Evolutionary conservation across 768 basidiomycete genomes (phyloP), one percentile per base, ranked within the genome.

Genomic region (Tulasnella sp.): DNA sequence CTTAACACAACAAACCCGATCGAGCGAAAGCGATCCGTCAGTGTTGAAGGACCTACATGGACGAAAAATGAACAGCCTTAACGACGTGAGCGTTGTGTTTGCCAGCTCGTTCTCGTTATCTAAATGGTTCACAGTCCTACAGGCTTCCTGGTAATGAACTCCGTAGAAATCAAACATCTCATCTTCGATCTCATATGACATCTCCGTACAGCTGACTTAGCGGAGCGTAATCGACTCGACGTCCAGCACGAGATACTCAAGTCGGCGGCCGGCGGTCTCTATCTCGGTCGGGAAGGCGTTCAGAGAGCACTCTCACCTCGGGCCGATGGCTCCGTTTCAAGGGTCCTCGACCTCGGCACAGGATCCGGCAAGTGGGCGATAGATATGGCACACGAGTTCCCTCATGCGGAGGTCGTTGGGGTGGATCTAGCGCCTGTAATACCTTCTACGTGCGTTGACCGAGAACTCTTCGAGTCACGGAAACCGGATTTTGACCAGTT

Each of bases 221-320:
- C 69, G 32, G 77, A 77, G 42, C 77, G 71, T 67, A 26, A 29
- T 55, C 37, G 77, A 32, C 44, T 77, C 7, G 69, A 77, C 26
- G 16, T 70, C 23, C 77, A 77, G 13, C 77, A 77, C 37, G 71
- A 71, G 26, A 29, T 77, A 18, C 51, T 77, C 69, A 44, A 42
- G 39, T 20, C 82, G 81, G 37, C 40, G 23, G 40, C 18, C 20
- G 40, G 71, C 29, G 71, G 71, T 20, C 69, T 77, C n/a, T 77
- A 70, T 32, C 70, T 73, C 35, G 42, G n/a, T 46, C 69, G 37
- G 35, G 70, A 73, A 5, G 71, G 39, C 26, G 69, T 77, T 1
- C 69, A 57, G 69, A 70, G 46, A 35, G 70, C 44, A n/a, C 70
- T 77, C 15, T 26, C 77, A 13, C 77, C 77, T 5, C 39, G 55